A percentile compares a stretch with the other conserved stretches of the same genome.
These are phyloP conservation scores for Aspergillus sp. DNA, from an alignment of 2,329 filamentous ascomycete genomes.

Conservation along the genomic window DNA sequence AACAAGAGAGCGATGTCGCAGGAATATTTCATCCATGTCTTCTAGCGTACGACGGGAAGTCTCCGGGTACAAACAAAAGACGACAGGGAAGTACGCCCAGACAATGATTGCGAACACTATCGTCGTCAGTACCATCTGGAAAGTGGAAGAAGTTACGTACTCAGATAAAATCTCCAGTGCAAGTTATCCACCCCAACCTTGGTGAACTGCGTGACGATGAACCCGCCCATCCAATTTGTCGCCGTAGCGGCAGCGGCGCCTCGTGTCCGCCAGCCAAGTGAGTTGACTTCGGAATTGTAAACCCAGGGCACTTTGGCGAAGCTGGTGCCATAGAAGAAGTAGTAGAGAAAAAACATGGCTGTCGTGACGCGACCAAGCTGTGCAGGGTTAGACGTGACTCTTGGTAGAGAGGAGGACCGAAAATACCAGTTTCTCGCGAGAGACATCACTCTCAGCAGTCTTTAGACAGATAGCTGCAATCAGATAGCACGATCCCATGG, in stretches of 20 bases:
- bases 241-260: slow-evolving; percentile 1
- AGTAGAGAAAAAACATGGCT: slow-evolving; percentile 2
- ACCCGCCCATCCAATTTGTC: slow-evolving; percentile 2
- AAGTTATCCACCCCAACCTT: slow-evolving; percentile 1
- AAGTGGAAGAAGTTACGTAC: neutral
- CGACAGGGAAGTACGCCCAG: slow-evolving; percentile 1
- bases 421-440: neutral
- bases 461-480: neutral
- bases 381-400: neutral
- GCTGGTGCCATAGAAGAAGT: slow-evolving; percentile 2
- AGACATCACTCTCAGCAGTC: neutral
- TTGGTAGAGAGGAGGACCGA: neutral
- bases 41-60: neutral
- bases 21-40: slow-evolving; percentile 5
- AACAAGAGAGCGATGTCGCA: neutral
- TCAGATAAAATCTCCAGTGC: slow-evolving; percentile 1
- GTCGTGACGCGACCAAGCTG: slow-evolving; percentile 1
- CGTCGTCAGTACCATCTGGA: neutral
- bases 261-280: neutral
- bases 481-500: slow-evolving; percentile 1
- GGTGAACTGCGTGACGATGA: slow-evolving; percentile 1
- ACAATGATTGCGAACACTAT: slow-evolving; percentile 2
- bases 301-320: slow-evolving; percentile 3
- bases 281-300: slow-evolving; percentile 1
- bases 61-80: neutral